Conservation (phyloP, 1,284 basidiomycete species). For the Tremellales sp. region DNA sequence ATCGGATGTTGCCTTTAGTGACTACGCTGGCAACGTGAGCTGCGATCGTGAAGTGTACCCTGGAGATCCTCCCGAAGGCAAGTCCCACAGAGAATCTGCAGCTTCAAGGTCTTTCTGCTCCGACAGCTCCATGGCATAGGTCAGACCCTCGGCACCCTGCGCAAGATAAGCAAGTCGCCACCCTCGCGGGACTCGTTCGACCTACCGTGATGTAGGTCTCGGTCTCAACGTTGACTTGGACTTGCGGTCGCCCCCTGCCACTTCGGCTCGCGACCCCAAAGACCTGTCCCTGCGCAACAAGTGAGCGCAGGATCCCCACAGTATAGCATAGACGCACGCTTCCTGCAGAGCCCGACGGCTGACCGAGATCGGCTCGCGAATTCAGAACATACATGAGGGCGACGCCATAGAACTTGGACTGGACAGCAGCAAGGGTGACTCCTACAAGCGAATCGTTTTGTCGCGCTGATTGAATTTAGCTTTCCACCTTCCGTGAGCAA, state of each 20-base stretch:
- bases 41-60: slow-evolving; percentile 9
- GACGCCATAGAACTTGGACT: slow-evolving; percentile 27
- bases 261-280: slow-evolving; percentile 14
- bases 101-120: not conserved
- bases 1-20: too few relatives aligned
- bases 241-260: slow-evolving; percentile 7
- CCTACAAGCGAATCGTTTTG: slow-evolving; percentile 14
- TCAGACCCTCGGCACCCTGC: not conserved
- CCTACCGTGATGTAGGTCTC: slow-evolving; percentile 22
- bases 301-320: not conserved
- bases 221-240: slow-evolving; percentile 24
- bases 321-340: not conserved
- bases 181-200: not conserved
- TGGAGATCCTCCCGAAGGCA: not conserved
- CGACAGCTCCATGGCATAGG: not conserved
- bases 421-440: slow-evolving; percentile 22
- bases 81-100: slow-evolving; percentile 7
- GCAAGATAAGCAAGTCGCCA: not conserved
- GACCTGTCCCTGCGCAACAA: slow-evolving; percentile 9
- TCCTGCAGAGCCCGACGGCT: slow-evolving; percentile 5
- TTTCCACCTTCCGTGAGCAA: not conserved
- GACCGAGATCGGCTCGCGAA: slow-evolving; percentile 15
- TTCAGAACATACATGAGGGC: slow-evolving; percentile 31
- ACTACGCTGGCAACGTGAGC: slow-evolving; percentile 3
- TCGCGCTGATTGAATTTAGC: not conserved